A percentile compares a stretch with the other conserved stretches of the same genome.
Conservation (phyloP, 2,329 filamentous ascomycete species). For the Trichoderma arundinaceum region DNA sequence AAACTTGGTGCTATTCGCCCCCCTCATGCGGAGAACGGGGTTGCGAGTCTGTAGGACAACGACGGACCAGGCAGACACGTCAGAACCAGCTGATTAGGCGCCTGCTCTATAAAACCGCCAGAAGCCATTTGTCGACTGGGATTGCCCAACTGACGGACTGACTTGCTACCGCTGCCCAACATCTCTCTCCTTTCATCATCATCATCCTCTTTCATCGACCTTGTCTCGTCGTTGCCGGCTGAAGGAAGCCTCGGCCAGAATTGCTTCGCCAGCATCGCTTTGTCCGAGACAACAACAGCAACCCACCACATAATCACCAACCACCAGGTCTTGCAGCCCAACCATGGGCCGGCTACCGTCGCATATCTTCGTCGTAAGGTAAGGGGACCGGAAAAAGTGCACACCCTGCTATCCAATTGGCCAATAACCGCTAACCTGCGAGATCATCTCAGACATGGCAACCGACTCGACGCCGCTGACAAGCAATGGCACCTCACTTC, state of each 20-base stretch:
- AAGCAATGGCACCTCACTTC: constrained; percentile 94
- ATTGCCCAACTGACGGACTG: background rate
- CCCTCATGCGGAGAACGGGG: constrained; percentile 23
- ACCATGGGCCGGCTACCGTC: constrained; percentile 49
- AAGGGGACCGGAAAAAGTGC: constrained; percentile 23
- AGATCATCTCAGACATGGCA: constrained; percentile 72
- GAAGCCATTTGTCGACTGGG: background rate
- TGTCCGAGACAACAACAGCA: background rate
- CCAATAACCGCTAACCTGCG: constrained; percentile 13
- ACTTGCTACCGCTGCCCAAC: background rate
- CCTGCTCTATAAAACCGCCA: constrained; percentile 6
- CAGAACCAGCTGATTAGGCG: background rate
- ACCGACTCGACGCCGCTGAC: constrained; percentile 91
- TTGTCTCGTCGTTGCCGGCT: background rate
- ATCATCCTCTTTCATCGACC: background rate
- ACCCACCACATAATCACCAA: background rate
- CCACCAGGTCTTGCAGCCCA: background rate
- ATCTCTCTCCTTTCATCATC: background rate
- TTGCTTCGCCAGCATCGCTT: too few species aligned
- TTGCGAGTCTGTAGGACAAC: background rate
- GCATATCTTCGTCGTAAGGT: constrained; percentile 54
- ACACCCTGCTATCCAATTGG: background rate
- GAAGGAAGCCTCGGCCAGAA: too few species aligned
- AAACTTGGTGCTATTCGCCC: constrained; percentile 6
- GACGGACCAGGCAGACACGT: constrained; percentile 7